Evolutionary conservation across 78 protist species (phyloP).

Genomic region (Dictyostelium brefeldianum): DNA sequence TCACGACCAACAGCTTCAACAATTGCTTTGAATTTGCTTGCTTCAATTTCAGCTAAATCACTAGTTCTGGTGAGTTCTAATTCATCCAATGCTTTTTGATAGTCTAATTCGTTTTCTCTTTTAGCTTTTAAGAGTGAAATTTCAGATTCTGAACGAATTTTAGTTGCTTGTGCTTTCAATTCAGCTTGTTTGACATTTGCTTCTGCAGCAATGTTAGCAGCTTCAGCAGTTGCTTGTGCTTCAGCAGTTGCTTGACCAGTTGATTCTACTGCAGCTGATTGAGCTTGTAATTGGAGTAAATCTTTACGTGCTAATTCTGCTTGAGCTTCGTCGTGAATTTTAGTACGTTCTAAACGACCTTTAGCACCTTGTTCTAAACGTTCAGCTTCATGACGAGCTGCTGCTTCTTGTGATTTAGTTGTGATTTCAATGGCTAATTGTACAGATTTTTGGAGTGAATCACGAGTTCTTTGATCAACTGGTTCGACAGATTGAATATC

Average conservation of each 20-base stretch:
- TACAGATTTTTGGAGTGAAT: conserved; percentile 92
- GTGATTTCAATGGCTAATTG: conserved; percentile 95
- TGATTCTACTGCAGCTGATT: conserved; percentile 85
- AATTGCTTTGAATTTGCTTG: conserved; percentile 81
- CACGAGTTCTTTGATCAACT: conserved; percentile 95
- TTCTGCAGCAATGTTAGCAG: conserved; percentile 88
- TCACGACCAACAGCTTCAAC: conserved; percentile 90
- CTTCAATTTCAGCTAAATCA: conserved; percentile 84
- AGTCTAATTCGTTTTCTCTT: conserved; percentile 84
- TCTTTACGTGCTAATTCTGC: conserved; percentile 86
- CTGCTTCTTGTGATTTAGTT: conserved; percentile 94
- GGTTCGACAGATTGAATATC: conserved; percentile 98
- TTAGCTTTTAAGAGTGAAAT: conserved; percentile 41
- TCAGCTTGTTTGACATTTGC: conserved; percentile 88
- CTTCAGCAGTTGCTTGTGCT: conserved; percentile 93
- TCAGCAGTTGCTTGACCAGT: conserved; percentile 93
- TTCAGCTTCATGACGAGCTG: conserved; percentile 93
- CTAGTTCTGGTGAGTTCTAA: conserved; percentile 81
- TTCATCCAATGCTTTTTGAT: conserved; percentile 75
- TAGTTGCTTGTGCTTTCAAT: conserved; percentile 87
- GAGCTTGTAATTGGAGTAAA: conserved; percentile 89
- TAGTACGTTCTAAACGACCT: conserved; percentile 91
- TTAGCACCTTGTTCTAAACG: conserved; percentile 91
- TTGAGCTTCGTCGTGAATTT: conserved; percentile 88
- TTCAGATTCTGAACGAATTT: conserved; percentile 86